Percentiles rank a stretch among this genome's conserved stretches.
Evolutionary conservation across 2,329 filamentous ascomycete species (phyloP).

Genomic region (Talaromyces sp.): DNA sequence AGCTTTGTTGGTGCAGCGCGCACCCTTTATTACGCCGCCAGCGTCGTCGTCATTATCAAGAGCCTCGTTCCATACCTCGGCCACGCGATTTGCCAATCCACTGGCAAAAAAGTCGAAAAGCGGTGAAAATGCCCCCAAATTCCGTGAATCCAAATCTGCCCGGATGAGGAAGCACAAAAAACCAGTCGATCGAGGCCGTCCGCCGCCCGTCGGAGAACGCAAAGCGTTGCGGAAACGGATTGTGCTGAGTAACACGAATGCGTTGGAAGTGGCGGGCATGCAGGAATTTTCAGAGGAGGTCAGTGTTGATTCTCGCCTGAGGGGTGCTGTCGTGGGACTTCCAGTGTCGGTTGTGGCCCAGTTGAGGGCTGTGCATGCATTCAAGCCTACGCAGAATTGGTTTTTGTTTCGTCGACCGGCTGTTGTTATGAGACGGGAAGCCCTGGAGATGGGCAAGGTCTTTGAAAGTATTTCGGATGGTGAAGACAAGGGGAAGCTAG

Average conservation of each 20-base stretch:
- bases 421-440: slow-evolving; percentile 71
- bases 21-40: slow-evolving; percentile 13
- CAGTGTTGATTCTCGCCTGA: slow-evolving; percentile 50
- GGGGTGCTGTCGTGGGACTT: slow-evolving; percentile 65
- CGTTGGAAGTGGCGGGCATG: slow-evolving; percentile 68
- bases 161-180: slow-evolving; percentile 40
- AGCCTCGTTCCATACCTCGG: slow-evolving; percentile 45
- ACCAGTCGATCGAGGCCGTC: slow-evolving; percentile 43
- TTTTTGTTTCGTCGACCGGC: slow-evolving; percentile 76
- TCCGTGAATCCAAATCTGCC: slow-evolving; percentile 34
- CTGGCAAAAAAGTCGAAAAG: slow-evolving; percentile 46
- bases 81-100: slow-evolving; percentile 30
- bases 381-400: slow-evolving; percentile 89
- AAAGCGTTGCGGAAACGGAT: slow-evolving; percentile 85
- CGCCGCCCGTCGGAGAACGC: slow-evolving; percentile 70
- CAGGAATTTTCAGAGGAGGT: slow-evolving; percentile 54
- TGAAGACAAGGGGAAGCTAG: slow-evolving; percentile 30
- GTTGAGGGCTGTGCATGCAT: slow-evolving; percentile 77
- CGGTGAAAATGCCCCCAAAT: slow-evolving; percentile 24
- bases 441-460: slow-evolving; percentile 61
- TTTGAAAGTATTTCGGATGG: slow-evolving; percentile 51
- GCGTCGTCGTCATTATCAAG: slow-evolving; percentile 21
- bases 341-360: slow-evolving; percentile 68
- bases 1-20: slow-evolving; percentile 29
- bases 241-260: slow-evolving; percentile 90